Evolutionary conservation across 2,329 filamentous ascomycete species (phyloP).

Genomic region (Colletotrichum viniferum): DNA sequence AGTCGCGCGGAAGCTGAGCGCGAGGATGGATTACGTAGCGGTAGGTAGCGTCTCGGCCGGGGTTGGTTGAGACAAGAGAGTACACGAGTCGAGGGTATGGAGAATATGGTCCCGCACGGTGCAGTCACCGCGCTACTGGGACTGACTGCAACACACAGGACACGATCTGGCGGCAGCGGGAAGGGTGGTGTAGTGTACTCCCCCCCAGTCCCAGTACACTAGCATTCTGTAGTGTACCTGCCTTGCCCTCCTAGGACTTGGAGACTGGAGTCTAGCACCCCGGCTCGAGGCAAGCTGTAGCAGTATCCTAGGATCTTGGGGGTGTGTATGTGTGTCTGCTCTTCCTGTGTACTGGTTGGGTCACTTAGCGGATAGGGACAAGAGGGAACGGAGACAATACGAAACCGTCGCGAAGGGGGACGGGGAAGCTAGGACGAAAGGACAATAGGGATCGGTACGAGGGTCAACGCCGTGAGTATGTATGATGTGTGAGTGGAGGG

Average conservation of each 20-base stretch:
- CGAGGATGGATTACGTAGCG: conserved; percentile 23
- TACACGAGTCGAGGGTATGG: conserved; percentile 21
- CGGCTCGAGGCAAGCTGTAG: not conserved
- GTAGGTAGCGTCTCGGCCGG: conserved; percentile 22
- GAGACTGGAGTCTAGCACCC: not conserved
- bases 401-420: conserved; percentile 20
- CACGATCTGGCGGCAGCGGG: conserved; percentile 16
- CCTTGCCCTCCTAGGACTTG: not conserved
- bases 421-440: conserved; percentile 19
- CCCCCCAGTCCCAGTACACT: not conserved
- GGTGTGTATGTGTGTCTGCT: not conserved
- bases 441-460: conserved; percentile 11
- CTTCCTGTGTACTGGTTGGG: not conserved
- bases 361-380: conserved; percentile 7
- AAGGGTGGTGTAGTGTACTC: not conserved
- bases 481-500: not conserved
- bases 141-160: not conserved
- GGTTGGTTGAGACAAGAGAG: conserved; percentile 21
- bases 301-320: not conserved
- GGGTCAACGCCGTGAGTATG: not conserved
- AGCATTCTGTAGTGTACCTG: not conserved
- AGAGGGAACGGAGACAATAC: conserved; percentile 19
- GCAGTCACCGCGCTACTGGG: conserved; percentile 13
- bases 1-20: conserved; percentile 21
- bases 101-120: conserved; percentile 14